Evolutionary conservation across 805 yeast genomes (phyloP), one percentile per base, ranked within the genome.

Genomic region (Ogataea glucozyma): DNA sequence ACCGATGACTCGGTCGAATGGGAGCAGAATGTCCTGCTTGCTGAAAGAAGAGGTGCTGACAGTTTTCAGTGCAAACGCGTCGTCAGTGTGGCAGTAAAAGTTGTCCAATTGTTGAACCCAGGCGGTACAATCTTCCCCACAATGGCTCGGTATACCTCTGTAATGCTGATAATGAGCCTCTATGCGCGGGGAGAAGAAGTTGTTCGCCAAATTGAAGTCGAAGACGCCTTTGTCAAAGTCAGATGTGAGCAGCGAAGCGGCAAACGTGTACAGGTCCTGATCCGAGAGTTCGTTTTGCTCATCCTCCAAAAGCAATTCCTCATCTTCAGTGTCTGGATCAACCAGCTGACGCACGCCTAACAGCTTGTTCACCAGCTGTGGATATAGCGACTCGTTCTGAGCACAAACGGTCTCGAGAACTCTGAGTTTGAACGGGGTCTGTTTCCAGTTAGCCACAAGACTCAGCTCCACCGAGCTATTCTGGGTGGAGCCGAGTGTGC

Each of bases 11-110:
- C 88, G 70, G 55, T 91, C 97, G 47, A 76, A 74, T 0, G 78
- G 69, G 3, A 65, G 33, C 12, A 65, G 21, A 5, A 51, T 32
- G 1, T 62, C 56, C 7, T 37, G 36, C 11, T 32, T 11, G 23
- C 38, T 20, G n/a, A 44, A 34, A 2, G 38, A 23, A 8, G 16
- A 19, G 5, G 58, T 53, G n/a, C 67, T 65, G 19, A 69, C 68
- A 0, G 88, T 76, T 59, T 84, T 83, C 43, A 93, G 69, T 3
- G 97, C 95, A 61, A 78, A 93, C 1, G 88, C 74, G 44, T 85
- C 95, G 42, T 79, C 86, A 3, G 82, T 67, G 8, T 83, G 76
- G 53, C 89, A 81, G 56, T 82, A 83, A 2, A 72, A 60, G 30
- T 53, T 46, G 19, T 70, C 69, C 37, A 76, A 76, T 44, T 82